A percentile compares a stretch with the other conserved stretches of the same genome.
phyloP scores from a whole-genome alignment of 495 filamentous ascomycete species.

The Symbiotaphrina buchneri region DNA sequence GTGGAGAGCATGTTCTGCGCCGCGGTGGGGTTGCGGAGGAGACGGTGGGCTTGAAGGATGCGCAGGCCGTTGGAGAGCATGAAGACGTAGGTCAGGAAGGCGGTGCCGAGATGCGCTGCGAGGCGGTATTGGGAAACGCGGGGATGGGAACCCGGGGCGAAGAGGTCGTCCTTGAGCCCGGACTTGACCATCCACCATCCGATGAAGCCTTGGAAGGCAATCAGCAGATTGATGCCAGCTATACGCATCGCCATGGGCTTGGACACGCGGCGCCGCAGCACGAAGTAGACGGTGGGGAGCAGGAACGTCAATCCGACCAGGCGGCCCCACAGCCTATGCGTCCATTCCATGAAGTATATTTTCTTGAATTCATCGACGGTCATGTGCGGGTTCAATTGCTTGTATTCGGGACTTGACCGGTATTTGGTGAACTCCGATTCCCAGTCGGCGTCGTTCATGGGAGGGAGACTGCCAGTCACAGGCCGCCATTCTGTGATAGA shows the following conservation, averaged over 20 bases:
- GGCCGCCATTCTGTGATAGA: conserved; percentile 99
- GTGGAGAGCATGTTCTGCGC: conserved; percentile 29
- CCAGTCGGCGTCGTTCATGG: conserved; percentile 56
- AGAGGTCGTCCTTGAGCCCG: conserved; percentile 82
- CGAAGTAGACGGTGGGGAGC: conserved; percentile 69
- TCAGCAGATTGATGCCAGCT: conserved; percentile 65
- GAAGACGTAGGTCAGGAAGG: conserved; percentile 73
- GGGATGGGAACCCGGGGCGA: conserved; percentile 72
- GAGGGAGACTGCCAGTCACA: conserved; percentile 83
- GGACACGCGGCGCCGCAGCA: conserved; percentile 59
- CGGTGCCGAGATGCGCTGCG: conserved; percentile 69
- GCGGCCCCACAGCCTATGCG: conserved; percentile 87
- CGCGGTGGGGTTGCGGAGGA: conserved; percentile 35
- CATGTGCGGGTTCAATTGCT: conserved; percentile 80
- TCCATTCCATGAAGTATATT: conserved; percentile 99
- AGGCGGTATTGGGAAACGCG: conserved; percentile 88
- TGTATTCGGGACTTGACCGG: conserved; percentile 73
- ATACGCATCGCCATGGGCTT: conserved; percentile 52
- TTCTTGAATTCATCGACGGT: conserved; percentile 79
- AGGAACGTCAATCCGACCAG: conserved; percentile 79
- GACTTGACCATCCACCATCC: conserved; percentile 99
- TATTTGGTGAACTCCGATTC: conserved; percentile 83
- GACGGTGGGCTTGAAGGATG: conserved; percentile 49
- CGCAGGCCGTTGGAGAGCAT: conserved; percentile 87
- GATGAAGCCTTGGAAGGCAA: conserved; percentile 86